Evolutionary conservation across 768 basidiomycete genomes (phyloP), one percentile per base, ranked within the genome.

Genomic region (Rhodotorula babjevae): DNA sequence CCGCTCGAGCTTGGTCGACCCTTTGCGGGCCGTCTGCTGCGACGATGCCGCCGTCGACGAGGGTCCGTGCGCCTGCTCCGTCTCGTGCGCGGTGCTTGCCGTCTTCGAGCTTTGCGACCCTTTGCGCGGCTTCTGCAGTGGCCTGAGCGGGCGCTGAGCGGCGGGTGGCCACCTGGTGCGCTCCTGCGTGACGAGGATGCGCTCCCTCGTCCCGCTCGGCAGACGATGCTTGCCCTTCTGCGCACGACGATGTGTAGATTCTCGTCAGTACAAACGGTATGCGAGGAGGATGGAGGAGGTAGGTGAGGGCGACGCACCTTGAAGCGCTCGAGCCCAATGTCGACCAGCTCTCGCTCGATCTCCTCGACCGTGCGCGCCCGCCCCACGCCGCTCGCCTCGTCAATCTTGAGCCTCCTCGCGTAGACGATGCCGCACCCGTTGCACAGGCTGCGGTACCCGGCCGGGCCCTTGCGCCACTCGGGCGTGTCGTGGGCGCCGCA

Each of bases 401-500:
- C 46, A 21, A 69, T 61, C 46, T 59, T 71, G 12, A 57, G 44
- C 4, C 73, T 12, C 33, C 63, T 68, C 1, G 74, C 74, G 0
- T 63, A 67, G 21, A 53, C 15, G 31, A 75, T 31, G 0, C 73
- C 73, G 44, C 69, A 71, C 0, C 59, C 64, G 36, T 75, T 75
- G 69, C 74, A 75, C 11, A 75, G 70, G 2, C 57, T 55, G 31
- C 74, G 59, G 1, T 25, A 46, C 1, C 74, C 74, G 2, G 70
- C 74, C 0, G 74, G 74, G 2, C 74, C 65, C 16, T 40, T 49
- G 23, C 73, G n/a, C 74, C 74, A 75, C 36, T 75, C 74, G 8
- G 67, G 47, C 18, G 74, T 75, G 7, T 49, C 47, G 10, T 33
- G 61, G 7, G 31, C 44, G 31, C 12, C 52, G 53, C 65, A 68